Evolutionary conservation across 2,329 filamentous ascomycete species (phyloP), one percentile per base, ranked within the genome.

Genomic region (Aspergillus sp.): DNA sequence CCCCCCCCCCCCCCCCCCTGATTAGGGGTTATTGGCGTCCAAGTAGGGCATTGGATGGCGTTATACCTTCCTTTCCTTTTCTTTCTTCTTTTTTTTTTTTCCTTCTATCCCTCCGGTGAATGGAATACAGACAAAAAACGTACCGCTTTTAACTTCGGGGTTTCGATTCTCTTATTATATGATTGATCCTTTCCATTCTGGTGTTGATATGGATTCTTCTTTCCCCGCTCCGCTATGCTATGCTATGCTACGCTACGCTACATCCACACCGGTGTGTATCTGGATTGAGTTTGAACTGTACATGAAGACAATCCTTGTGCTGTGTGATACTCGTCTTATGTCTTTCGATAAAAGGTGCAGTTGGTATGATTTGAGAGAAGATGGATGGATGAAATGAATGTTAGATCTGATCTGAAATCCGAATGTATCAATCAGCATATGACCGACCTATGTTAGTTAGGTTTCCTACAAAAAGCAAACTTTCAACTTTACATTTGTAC

Each of bases 1-100:
- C 32, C n/a, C n/a, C n/a, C n/a, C n/a, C n/a, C n/a, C n/a, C n/a
- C n/a, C 4, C 30, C 32, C 32, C 12, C 32, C 15, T 36, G 32
- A 5, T 5, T 13, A 36, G 32, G 45, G 15, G 21, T 49, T 12
- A 30, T 23, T 57, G 55, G 55, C 19, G 55, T 57, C 39, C 8
- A 8, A 30, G 23, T 19, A 32, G 54, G 54, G 54, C 54, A 57
- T 57, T 57, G 43, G 54, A 47, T 30, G 48, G 30, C 45, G 45
- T 53, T 43, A 28, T 28, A 32, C 2, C 21, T 49, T 38, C 28
- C 12, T 23, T 23, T 28, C 13, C 25, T 39, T 49, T 15, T 41
- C 36, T 32, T 12, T 39, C 30, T 39, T 38, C 19, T 7, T 23
- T n/a, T 28, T 13, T 39, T 28, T 49, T n/a, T 41, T n/a, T 41